Evolutionary conservation across 1,284 basidiomycete genomes (phyloP).

Genomic region (Ceraceosorus bombacis): DNA sequence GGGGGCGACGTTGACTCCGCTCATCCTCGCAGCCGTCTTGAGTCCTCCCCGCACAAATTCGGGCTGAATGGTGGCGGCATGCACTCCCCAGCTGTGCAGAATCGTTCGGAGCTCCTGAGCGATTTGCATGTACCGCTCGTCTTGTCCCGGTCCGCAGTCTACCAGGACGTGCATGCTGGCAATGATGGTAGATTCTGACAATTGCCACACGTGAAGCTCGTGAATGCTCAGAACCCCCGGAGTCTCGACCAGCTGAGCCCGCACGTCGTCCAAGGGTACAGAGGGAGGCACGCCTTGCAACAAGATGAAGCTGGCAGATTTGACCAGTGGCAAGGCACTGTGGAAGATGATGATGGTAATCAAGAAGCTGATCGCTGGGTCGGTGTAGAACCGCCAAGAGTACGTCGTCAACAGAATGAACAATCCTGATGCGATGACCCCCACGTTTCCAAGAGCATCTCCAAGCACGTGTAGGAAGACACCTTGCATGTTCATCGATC

Average conservation of each 20-base stretch:
- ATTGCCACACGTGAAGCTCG: conserved; percentile 86
- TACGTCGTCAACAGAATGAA: conserved; percentile 41
- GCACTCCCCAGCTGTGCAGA: conserved; percentile 84
- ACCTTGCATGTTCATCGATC: conserved; percentile 96
- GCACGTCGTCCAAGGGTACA: conserved; percentile 79
- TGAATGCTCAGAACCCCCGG: conserved; percentile 86
- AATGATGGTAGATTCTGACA: conserved; percentile 78
- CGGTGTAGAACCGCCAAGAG: conserved; percentile 67
- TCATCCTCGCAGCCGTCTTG: conserved; percentile 34
- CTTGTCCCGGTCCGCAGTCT: conserved; percentile 60
- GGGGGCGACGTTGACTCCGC: conserved; percentile 33
- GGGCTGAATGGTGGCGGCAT: conserved; percentile 57
- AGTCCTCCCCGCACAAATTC: conserved; percentile 44
- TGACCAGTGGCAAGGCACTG: conserved; percentile 84
- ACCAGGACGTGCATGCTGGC: conserved; percentile 93
- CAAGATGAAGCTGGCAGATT: conserved; percentile 91
- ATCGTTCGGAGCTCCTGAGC: conserved; percentile 73
- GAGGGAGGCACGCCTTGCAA: conserved; percentile 87
- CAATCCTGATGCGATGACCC: conserved; percentile 88
- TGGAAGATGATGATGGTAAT: conserved; percentile 97
- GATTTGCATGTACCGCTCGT: conserved; percentile 69
- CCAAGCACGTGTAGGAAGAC: conserved; percentile 89
- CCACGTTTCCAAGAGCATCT: conserved; percentile 89
- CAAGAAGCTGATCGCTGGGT: conserved; percentile 85
- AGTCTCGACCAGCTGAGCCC: conserved; percentile 67